A percentile compares a stretch with the other conserved stretches of the same genome.
Conservation (phyloP, 225 moss, liverwort and hornwort species). For the Physcomitrium patens region DNA sequence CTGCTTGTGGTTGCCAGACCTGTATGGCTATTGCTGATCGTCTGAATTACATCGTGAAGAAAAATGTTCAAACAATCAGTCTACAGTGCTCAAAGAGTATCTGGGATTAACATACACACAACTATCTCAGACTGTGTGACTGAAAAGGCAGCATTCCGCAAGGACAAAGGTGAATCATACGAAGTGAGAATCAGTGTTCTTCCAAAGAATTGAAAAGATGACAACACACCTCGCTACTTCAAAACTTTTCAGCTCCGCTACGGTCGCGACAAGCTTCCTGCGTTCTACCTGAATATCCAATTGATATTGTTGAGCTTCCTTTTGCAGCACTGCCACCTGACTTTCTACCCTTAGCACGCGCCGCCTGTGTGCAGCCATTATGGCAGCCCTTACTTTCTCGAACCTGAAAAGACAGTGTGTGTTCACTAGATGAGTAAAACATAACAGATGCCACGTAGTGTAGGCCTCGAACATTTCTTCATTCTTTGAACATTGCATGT, state of each 20-base stretch:
- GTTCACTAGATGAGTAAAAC: constrained; percentile 1
- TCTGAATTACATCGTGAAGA: constrained; percentile 34
- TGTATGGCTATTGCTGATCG: constrained; percentile 47
- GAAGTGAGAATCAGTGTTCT: constrained; percentile 15
- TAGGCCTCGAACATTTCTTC: not conserved
- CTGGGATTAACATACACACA: not conserved
- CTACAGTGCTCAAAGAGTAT: not conserved
- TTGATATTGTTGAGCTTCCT: constrained; percentile 39
- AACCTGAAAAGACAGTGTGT: constrained; percentile 39
- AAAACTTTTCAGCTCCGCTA: constrained; percentile 41
- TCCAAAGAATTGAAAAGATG: not conserved
- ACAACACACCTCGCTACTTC: constrained; percentile 50
- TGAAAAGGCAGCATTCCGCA: not conserved
- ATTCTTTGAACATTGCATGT: not conserved
- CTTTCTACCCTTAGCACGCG: constrained; percentile 54
- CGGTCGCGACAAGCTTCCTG: constrained; percentile 34
- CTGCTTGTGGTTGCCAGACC: constrained; percentile 67
- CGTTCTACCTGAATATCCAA: constrained; percentile 41
- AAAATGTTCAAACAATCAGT: constrained; percentile 13
- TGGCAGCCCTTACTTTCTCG: constrained; percentile 52
- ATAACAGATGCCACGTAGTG: constrained; percentile 2
- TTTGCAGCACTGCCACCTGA: constrained; percentile 38
- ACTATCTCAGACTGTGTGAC: constrained; percentile 7
- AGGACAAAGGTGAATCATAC: constrained; percentile 11
- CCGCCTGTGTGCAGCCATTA: constrained; percentile 55